Base-by-base conservation (phyloP, 306 rosid genomes). In the Clitoria ternatea region DNA sequence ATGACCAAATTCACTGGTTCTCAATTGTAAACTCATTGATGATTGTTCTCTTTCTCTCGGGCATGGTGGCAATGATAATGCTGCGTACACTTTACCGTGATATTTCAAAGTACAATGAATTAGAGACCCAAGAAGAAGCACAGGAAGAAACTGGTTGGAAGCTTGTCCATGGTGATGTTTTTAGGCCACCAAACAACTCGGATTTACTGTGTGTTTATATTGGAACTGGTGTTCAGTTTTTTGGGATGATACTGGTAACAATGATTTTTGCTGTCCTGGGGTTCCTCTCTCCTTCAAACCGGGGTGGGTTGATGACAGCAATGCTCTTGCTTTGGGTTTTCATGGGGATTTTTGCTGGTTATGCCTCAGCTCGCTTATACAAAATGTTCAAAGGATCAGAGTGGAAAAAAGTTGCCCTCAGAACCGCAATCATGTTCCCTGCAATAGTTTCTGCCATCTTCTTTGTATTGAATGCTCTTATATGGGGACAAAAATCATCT, bases 61-160 rank as follows among this genome's bases (percentile, higher is more conserved):
- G 98, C 3, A 93, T 93, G 98, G 98, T 93, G 40, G 98, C 98
- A 49, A 93, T 93, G 98, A 93, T 93, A 69, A 93, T 93, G 98
- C 88, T 93, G 32, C 86, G 98, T 12, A 93, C 98, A 13, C 92
- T 93, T 48, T 93, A 87, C 83, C 97, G 98, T 77, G 98, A 93
- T 43, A 93, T 93, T 75, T 90, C 98, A 3, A 93, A 90, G 79
- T 93, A 93, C 86, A 93, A 93, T 71, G 97, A 93, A 44, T 96
- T 93, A 59, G 98, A 93, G 81, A 93, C 98, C 68, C 96, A 87
- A 72, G 98, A 93, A 85, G 98, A 93, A 82, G 99, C 99, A 20
- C 99, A 94, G 70, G 99, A 91, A 80, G 99, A 94, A 85, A 91
- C 97, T 1, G 99, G 99, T 54, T 94, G 99, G 99, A 94, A 94